A percentile compares a stretch with the other conserved stretches of the same genome.
These are phyloP conservation scores for Dactylellina leptospora DNA, from an alignment of 2,329 filamentous ascomycete genomes.

Conservation along the genomic window DNA sequence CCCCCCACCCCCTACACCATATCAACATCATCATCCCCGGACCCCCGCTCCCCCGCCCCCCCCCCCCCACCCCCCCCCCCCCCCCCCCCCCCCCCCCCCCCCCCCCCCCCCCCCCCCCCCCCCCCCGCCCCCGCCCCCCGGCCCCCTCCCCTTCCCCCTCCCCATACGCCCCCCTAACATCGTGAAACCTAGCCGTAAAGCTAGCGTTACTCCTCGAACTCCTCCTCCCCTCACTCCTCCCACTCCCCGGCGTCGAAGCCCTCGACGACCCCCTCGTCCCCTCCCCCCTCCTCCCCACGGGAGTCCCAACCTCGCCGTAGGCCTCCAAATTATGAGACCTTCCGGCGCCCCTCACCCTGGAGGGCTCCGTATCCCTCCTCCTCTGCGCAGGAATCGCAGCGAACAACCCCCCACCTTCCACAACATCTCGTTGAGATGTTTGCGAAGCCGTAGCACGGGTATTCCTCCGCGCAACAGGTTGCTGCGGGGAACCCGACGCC, in stretches of 20 bases:
- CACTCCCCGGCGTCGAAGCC: background rate
- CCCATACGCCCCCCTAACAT: slow-evolving; percentile 4
- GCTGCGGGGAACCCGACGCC: too few relatives aligned
- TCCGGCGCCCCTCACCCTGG: too few relatives aligned
- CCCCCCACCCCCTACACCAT: slow-evolving; percentile 12
- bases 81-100: slow-evolving; percentile 1
- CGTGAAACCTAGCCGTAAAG: slow-evolving; percentile 18
- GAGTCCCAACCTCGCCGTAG: too few relatives aligned
- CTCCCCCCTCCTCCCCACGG: too few relatives aligned
- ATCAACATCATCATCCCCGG: slow-evolving; percentile 31
- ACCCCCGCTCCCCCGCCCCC: background rate
- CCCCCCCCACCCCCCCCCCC: slow-evolving; percentile 12
- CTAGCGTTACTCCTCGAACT: slow-evolving; percentile 18
- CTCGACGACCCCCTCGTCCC: background rate
- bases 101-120: too few relatives aligned
- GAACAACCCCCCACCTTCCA: too few relatives aligned
- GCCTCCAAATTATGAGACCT: too few relatives aligned
- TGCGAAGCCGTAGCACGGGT: too few relatives aligned
- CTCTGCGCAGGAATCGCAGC: too few relatives aligned
- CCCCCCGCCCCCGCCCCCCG: too few relatives aligned
- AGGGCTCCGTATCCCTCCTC: background rate
- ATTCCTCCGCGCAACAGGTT: too few relatives aligned
- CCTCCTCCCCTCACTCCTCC: slow-evolving; percentile 7
- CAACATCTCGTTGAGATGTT: too few relatives aligned
- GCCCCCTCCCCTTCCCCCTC: slow-evolving; percentile 22